Conservation (phyloP, 352 stramenopile genomes). For the Elongisporangium prolatum region DNA sequence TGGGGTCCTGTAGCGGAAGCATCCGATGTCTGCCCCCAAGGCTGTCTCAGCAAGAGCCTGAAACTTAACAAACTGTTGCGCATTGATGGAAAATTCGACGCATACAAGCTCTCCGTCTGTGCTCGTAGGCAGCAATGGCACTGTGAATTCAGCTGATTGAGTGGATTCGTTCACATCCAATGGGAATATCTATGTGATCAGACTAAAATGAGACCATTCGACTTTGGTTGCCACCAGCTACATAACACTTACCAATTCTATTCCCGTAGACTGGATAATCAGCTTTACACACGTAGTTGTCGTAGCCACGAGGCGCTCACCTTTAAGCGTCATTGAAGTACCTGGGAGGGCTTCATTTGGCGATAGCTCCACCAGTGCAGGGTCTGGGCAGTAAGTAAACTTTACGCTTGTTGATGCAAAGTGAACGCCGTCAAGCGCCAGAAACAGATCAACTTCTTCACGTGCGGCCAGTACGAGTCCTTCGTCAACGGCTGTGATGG, state of each 20-base stretch:
- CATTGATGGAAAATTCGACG: conserved; percentile 14
- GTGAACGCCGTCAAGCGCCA: conserved; percentile 44
- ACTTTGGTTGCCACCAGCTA: neutral
- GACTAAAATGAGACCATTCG: neutral
- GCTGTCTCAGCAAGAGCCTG: neutral
- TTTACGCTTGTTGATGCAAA: conserved; percentile 32
- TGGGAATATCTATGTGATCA: conserved; percentile 7
- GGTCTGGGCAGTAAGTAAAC: conserved; percentile 19
- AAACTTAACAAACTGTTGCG: conserved; percentile 11
- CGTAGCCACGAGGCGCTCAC: conserved; percentile 12
- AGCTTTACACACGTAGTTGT: conserved; percentile 13
- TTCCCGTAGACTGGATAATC: conserved; percentile 9
- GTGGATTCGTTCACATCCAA: conserved; percentile 12
- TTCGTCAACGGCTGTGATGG: conserved; percentile 18
- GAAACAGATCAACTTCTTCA: conserved; percentile 46
- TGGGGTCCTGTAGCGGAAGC: neutral
- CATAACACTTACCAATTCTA: conserved; percentile 16
- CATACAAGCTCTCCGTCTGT: conserved; percentile 6
- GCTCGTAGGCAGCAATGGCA: conserved; percentile 9
- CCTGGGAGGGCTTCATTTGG: conserved; percentile 16
- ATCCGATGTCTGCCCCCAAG: neutral
- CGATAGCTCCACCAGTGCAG: conserved; percentile 13
- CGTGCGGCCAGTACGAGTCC: conserved; percentile 17
- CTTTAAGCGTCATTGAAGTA: conserved; percentile 12
- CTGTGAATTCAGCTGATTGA: conserved; percentile 7